A percentile compares a stretch with the other conserved stretches of the same genome.
phyloP scores from a whole-genome alignment of 2,329 filamentous ascomycete species.

The Exophiala oligosperma region DNA sequence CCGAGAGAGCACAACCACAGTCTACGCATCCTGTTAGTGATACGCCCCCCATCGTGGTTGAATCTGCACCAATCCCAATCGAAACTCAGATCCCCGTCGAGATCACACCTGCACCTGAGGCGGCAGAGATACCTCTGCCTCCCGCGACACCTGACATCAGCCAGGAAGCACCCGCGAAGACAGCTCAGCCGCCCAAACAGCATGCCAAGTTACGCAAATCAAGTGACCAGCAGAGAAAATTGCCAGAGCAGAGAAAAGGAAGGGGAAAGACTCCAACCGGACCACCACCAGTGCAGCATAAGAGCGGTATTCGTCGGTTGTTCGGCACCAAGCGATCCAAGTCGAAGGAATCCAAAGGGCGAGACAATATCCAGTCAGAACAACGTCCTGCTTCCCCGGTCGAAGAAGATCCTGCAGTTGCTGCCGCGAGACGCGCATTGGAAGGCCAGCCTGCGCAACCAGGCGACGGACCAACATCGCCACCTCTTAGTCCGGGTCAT shows the following conservation, averaged over 20 bases:
- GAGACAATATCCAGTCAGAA: not conserved
- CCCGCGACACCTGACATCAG: conserved; percentile 21
- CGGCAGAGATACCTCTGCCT: conserved; percentile 38
- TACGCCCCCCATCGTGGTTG: conserved; percentile 6
- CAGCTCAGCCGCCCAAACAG: conserved; percentile 5
- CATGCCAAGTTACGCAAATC: conserved; percentile 24
- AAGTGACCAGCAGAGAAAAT: conserved; percentile 13
- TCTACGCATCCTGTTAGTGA: not conserved
- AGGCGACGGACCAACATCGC: conserved; percentile 20
- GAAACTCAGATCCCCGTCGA: conserved; percentile 32
- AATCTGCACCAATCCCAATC: conserved; percentile 26
- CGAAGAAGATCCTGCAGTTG: conserved; percentile 23
- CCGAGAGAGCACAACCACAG: not conserved
- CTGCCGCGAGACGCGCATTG: conserved; percentile 29
- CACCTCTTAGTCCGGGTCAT: conserved; percentile 27
- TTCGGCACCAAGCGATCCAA: conserved; percentile 27
- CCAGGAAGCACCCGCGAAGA: not conserved
- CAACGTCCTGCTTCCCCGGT: conserved; percentile 9
- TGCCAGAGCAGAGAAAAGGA: conserved; percentile 18
- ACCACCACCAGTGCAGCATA: conserved; percentile 24
- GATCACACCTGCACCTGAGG: conserved; percentile 31
- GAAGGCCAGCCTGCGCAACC: conserved; percentile 27
- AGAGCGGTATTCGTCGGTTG: conserved; percentile 25
- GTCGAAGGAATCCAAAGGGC: conserved; percentile 11
- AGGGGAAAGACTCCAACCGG: conserved; percentile 18